phyloP scores from a whole-genome alignment of 1,284 basidiomycete species.

The Trichosporon coremiiforme region DNA sequence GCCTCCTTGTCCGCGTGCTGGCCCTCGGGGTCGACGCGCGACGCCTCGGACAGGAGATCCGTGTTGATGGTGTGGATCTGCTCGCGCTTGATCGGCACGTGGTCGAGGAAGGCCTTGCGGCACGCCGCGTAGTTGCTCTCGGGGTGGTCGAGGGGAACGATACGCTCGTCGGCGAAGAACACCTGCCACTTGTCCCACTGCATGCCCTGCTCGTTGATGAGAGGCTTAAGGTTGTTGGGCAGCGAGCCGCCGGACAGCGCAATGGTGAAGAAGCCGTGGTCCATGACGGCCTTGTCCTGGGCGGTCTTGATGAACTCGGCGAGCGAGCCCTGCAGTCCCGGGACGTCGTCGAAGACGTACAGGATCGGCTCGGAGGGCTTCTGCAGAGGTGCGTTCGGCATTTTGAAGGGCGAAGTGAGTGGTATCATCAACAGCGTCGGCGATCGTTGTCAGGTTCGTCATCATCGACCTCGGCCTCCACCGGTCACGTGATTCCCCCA shows the following conservation, averaged over 20 bases:
- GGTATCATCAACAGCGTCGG: background rate
- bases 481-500: background rate
- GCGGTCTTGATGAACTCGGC: slow-evolving; percentile 82
- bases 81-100: slow-evolving; percentile 69
- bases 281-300: slow-evolving; percentile 84
- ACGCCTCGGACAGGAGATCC: slow-evolving; percentile 62
- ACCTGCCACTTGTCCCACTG: slow-evolving; percentile 98
- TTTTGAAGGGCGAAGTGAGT: slow-evolving; percentile 11
- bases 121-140: slow-evolving; percentile 90
- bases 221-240: slow-evolving; percentile 75
- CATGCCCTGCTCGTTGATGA: slow-evolving; percentile 69
- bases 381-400: slow-evolving; percentile 47
- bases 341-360: slow-evolving; percentile 67
- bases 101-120: slow-evolving; percentile 73
- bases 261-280: slow-evolving; percentile 85
- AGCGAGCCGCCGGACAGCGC: slow-evolving; percentile 93
- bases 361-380: slow-evolving; percentile 64
- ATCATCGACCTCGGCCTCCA: background rate
- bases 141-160: slow-evolving; percentile 85
- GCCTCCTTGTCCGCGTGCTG: slow-evolving; percentile 56
- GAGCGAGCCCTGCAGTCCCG: slow-evolving; percentile 64
- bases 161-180: slow-evolving; percentile 94
- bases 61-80: slow-evolving; percentile 87
- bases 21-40: slow-evolving; percentile 43
- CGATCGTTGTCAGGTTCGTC: slow-evolving; percentile 3